Conservation (phyloP, 352 stramenopile species). For the Phytophthora idaei region DNA sequence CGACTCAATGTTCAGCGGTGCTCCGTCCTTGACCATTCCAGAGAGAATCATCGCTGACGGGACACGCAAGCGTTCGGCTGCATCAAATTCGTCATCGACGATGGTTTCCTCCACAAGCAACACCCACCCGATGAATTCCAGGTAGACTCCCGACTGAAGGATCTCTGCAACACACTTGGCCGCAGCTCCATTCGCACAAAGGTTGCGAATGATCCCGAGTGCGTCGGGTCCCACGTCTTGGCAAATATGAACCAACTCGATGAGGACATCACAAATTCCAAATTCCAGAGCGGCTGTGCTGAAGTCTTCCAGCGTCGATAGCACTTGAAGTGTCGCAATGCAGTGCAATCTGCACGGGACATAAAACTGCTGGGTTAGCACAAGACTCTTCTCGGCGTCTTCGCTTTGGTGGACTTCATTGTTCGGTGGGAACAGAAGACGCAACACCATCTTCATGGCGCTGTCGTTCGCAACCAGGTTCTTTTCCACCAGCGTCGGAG, state of each 20-base stretch:
- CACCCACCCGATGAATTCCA: conserved; percentile 84
- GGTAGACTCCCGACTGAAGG: conserved; percentile 70
- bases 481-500: conserved; percentile 60
- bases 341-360: conserved; percentile 65
- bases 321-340: conserved; percentile 54
- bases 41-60: conserved; percentile 68
- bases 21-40: conserved; percentile 58
- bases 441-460: conserved; percentile 77
- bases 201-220: conserved; percentile 69
- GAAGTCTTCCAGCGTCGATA: conserved; percentile 68
- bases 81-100: conserved; percentile 64
- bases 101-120: conserved; percentile 68
- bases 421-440: conserved; percentile 73
- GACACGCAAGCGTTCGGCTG: conserved; percentile 58
- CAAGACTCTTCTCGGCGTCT: conserved; percentile 52
- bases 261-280: conserved; percentile 79
- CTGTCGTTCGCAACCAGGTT: conserved; percentile 57
- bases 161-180: conserved; percentile 62
- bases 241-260: conserved; percentile 73
- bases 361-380: conserved; percentile 67
- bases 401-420: conserved; percentile 78
- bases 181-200: conserved; percentile 57
- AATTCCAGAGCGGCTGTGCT: conserved; percentile 52
- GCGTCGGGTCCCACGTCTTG: conserved; percentile 56
- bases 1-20: conserved; percentile 55